Evolutionary conservation across 2,329 filamentous ascomycete species (phyloP), one percentile per base, ranked within the genome.

Genomic region (Helotiales sp.): DNA sequence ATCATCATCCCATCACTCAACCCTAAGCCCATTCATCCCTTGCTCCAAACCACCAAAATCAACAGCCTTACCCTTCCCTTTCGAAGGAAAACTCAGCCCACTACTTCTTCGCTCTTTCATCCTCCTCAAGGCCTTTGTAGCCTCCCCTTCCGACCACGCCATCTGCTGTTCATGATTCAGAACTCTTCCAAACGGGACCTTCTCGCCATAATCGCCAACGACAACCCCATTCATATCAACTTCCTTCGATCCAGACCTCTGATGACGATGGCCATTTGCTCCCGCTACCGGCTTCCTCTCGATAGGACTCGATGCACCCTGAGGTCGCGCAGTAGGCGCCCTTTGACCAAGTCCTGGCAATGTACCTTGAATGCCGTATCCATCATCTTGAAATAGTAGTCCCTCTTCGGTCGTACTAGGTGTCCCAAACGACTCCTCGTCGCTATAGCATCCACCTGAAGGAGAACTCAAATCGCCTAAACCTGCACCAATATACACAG

Each of bases 311-410:
- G 31, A 22, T 15, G 27, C 13, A 7, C 24, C 22, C 25, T 33
- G 51, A 31, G 5, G 19, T 75, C 6, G 29, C 7, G 49, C 36
- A 12, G 49, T 31, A 8, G 58, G 57, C 22, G 27, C 52, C 17
- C 29, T 50, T 19, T 63, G 47, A 15, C 13, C n/a, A 15, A 66
- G 36, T 2, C 65, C 64, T 5, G 65, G 65, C 13, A 67, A 50
- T 56, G 61, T 60, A 8, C 61, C 63, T 5, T 40, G 46, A n/a
- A 30, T 17, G 4, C 65, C 66, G 46, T 67, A 66, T 2, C 63
- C 66, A 22, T 29, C 40, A 8, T 66, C 58, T 34, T 52, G 50
- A 25, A 63, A 67, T 7, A 66, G 52, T 8, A 61, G 33, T 5
- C 52, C 59, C 49, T 57, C 54, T 30, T 66, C 64, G 1, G 30